Base-by-base conservation (phyloP, 352 stramenopile genomes). In the Phytopythium boreale region DNA sequence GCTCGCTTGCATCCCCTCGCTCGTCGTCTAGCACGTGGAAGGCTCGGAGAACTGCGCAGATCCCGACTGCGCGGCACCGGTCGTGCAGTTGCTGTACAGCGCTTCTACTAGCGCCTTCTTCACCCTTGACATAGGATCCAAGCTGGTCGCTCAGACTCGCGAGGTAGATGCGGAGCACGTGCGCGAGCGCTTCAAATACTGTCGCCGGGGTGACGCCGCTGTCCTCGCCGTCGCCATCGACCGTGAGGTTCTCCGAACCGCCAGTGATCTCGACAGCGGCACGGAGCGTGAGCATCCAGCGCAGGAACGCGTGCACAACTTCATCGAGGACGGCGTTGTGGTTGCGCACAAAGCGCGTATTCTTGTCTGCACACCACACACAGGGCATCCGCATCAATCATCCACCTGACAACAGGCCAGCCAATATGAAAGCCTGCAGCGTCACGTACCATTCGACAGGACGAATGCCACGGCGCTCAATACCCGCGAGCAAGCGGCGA, bases 81-180 rank as follows among this genome's bases (percentile, higher is more conserved):
- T 73, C 62, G 36, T 76, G 70, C 19, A 71, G 50, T 15, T 60
- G 7, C 57, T 24, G 22, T 20, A 2, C 26, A n/a, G 27, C 50
- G 26, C 10, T 68, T 64, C 17, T 49, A 4, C 11, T 12, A 1
- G 14, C 22, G 14, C 5, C 47, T n/a, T 20, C 47, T n/a, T 20
- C 47, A 12, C 0, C 47, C 1, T 36, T 20, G 22, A 3, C 4
- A 31, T 11, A 59, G 27, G 7, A 62, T 44, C 44, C 44, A 36
- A 64, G 57, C 19, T 67, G 63, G 50, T 71, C 66, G 37, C 8
- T 36, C 63, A 68, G 46, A 71, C 61, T 15, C 60, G 60, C 19
- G 1, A 74, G 59, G 15, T 76, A 74, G 14, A 76, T 56, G 0
- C 62, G 70, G 4, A 76, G 22, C 50, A 68, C 44, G 24, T 71